Conservation (phyloP, 176 grass and related monocot species). For the Paspalum vaginatum region DNA sequence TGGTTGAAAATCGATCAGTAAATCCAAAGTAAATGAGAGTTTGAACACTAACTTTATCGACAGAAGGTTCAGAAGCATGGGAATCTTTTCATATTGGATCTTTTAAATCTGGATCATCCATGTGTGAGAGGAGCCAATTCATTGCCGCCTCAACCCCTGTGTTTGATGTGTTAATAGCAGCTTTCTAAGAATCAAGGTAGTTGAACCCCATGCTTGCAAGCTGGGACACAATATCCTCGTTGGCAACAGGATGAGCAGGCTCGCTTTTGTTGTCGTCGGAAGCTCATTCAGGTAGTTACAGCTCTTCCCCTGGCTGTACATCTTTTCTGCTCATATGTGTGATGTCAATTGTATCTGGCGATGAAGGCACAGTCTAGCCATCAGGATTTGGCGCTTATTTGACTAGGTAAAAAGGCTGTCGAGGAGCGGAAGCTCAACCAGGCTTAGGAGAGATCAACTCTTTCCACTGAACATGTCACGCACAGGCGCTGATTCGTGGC, state of each 20-base stretch:
- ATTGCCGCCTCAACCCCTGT: constrained; percentile 89
- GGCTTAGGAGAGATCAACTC: no score
- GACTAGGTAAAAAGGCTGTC: no score
- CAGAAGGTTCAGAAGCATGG: constrained; percentile 37
- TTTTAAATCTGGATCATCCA: constrained; percentile 93
- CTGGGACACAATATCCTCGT: constrained; percentile 87
- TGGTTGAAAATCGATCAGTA: constrained; percentile 91
- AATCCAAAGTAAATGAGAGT: constrained; percentile 92
- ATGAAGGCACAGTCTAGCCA: no score
- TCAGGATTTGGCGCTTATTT: no score
- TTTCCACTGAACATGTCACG: no score
- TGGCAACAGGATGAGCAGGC: constrained; percentile 55
- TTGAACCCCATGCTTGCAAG: constrained; percentile 95
- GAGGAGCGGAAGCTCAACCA: no score
- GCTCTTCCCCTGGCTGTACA: constrained; percentile 90
- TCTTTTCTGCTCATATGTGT: constrained; percentile 90
- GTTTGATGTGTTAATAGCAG: constrained; percentile 91
- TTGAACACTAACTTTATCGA: constrained; percentile 85
- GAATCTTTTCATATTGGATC: constrained; percentile 69
- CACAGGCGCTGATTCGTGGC: no score
- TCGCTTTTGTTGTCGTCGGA: constrained; percentile 47
- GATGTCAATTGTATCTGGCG: constrained; percentile 85
- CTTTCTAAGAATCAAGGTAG: constrained; percentile 92
- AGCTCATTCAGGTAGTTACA: constrained; percentile 84
- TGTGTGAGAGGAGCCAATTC: constrained; percentile 94